Conservation (phyloP, 208 protist genomes). For the Leishmania turanica region DNA sequence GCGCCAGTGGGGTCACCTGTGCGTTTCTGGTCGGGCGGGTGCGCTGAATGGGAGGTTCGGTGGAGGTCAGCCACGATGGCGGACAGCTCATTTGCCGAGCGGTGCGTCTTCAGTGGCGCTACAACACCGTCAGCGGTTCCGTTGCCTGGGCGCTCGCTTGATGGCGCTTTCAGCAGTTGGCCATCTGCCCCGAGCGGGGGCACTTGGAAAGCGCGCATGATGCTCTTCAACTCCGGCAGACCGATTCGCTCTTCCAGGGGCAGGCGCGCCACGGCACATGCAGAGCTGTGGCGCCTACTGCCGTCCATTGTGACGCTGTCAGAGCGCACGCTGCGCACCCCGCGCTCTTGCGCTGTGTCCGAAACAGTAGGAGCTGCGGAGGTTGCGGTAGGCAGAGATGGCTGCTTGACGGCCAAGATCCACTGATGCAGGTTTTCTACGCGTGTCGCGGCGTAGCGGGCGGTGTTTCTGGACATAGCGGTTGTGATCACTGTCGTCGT, state of each 20-base stretch:
- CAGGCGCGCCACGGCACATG: background rate
- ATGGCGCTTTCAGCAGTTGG: background rate
- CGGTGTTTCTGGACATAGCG: slow-evolving; percentile 3
- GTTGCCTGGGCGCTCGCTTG: background rate
- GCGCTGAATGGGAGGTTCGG: background rate
- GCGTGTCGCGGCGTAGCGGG: slow-evolving; percentile 9
- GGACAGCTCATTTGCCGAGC: slow-evolving; percentile 18
- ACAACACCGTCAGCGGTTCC: background rate
- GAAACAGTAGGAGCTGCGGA: background rate
- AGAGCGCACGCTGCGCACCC: background rate
- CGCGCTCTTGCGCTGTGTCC: background rate
- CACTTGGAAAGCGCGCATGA: slow-evolving; percentile 53
- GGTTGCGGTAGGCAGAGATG: background rate
- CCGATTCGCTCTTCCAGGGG: slow-evolving; percentile 59
- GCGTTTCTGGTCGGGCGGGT: background rate
- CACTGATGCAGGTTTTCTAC: slow-evolving; percentile 33
- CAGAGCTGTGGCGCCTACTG: background rate
- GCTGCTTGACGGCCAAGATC: slow-evolving; percentile 38
- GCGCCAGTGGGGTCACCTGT: background rate
- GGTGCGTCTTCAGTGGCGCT: background rate
- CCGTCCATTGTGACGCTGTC: background rate
- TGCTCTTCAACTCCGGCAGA: slow-evolving; percentile 44
- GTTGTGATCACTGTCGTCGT: background rate
- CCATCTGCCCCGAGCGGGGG: background rate
- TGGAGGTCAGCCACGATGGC: background rate